Base-by-base conservation (phyloP, 139 green algal species). In the Micractinium conductrix region DNA sequence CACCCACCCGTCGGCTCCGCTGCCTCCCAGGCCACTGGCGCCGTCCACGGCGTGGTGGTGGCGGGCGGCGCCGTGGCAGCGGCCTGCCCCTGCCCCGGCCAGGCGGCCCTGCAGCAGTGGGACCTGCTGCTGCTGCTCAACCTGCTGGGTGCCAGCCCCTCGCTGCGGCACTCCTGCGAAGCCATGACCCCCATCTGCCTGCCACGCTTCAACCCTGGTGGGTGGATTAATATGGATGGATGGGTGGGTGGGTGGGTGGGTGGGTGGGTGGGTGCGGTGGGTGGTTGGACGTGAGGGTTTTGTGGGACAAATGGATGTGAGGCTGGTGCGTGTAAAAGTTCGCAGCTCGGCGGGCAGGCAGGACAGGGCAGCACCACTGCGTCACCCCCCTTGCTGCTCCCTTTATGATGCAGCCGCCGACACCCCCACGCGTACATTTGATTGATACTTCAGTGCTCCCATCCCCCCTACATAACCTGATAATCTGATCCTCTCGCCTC, bases 51-150 rank as follows among this genome's bases (percentile, higher is more conserved):
- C 8, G 65, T 95, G 81, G 76, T 96, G 21, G 83, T 93, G 78
- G 86, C 80, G 4, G 90, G 84, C 7, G 78, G 45, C 8, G 28
- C 55, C 1, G 79, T 94, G 40, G 83, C 93, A 30, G 86, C 89
- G 1, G 30, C 91, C 53, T 81, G 79, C 7, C 62, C 87, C 9
- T 80, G 80, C 16, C 79, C 86, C 43, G 71, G 71, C 5, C 69
- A 88, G 50, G 76, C 89, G 19, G 62, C 76, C 0, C 72, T 97
- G 45, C 81, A 94, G 72, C 87, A 91, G 9, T 85, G 90, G 35
- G 95, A 98, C 79, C 24, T 98, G 48, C 88, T 98, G 72, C 87
- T 97, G 71, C 83, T 98, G 30, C 80, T 89, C 63, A 98, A 95
- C 87, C 95, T 97, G 58, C 79, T 98, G 44, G 81, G 76, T 0